Base-by-base conservation (phyloP, 129 eudicot genomes). In the Chrysanthemum lavandulifolium region DNA sequence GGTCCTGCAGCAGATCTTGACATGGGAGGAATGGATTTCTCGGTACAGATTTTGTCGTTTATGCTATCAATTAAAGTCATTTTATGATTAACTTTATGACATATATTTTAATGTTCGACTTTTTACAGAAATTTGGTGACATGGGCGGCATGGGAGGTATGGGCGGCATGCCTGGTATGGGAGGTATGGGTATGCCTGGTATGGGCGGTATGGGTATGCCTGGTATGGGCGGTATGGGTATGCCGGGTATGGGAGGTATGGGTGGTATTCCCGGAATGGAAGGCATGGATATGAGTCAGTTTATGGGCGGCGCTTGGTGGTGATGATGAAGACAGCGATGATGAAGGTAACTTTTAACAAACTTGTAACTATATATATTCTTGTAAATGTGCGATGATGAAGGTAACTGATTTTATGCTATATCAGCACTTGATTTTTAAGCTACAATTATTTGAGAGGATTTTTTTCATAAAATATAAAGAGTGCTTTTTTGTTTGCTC, bases 21-120 rank as follows among this genome's bases (percentile, higher is more conserved):
- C 73, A 79, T 85, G 83, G 91, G 84, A 27, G 93, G 94, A 70
- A 89, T 89, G 96, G 97, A 92, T 76, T 92, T 92, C 86, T 89
- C 97, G 47, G 97, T 92, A 84, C 73, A 89, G 5, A 73, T 47
- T 10, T 59, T 3, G 21, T 40, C 11, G 5, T 16, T 31, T 54
- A 10, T 13, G 15, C 3, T 54, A 2, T 1, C 1, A 19, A 53
- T 5, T 29, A 47, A 9, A 0, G 11, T 57, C 21, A 2, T 1
- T 21, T 0, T 47, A 6, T 23, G 48, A 33, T 55, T 36, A 61
- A 1, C 7, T 61, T 49, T 25, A 8, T 58, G 52, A 40, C 47
- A 48, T 65, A 5, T 47, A 13, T 10, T 48, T 12, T 43, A 5
- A 9, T 45, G 0, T 12, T n/a, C 10, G n/a, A 6, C 18, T 2